These are phyloP conservation scores for Venturia oleaginea DNA, from an alignment of 2,329 filamentous ascomycete species.

Conservation along the genomic window DNA sequence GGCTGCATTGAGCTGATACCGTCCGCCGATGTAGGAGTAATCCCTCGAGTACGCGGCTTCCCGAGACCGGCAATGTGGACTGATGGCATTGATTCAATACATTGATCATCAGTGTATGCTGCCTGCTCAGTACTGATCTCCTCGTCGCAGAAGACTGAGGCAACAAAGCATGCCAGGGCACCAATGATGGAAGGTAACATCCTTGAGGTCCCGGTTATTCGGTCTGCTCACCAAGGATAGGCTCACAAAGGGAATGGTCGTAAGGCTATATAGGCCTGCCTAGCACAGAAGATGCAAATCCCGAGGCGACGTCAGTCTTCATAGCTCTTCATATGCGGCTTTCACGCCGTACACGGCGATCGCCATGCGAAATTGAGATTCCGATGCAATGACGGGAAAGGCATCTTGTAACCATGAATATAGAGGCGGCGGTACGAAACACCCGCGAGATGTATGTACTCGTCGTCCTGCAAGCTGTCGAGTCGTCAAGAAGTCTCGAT, in stretches of 20 bases:
- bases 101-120: not conserved
- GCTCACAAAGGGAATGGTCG: not conserved
- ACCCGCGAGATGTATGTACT: not conserved
- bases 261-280: not conserved
- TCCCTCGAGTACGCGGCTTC: conserved; percentile 5
- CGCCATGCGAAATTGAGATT: not conserved
- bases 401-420: not conserved
- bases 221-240: not conserved
- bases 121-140: not conserved
- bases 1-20: not conserved
- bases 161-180: not conserved
- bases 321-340: not conserved
- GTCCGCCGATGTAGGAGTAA: conserved; percentile 9
- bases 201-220: not conserved
- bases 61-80: not conserved
- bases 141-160: not conserved
- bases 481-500: not conserved
- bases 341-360: not conserved
- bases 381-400: not conserved
- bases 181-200: conserved; percentile 1
- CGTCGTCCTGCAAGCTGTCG: not conserved
- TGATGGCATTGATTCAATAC: conserved; percentile 1
- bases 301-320: not conserved
- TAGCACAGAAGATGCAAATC: not conserved
- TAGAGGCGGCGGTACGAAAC: not conserved